A percentile compares a stretch with the other conserved stretches of the same genome.
Evolutionary conservation across 148 eudicot species (phyloP).

Genomic region (Rhododendron simsii): DNA sequence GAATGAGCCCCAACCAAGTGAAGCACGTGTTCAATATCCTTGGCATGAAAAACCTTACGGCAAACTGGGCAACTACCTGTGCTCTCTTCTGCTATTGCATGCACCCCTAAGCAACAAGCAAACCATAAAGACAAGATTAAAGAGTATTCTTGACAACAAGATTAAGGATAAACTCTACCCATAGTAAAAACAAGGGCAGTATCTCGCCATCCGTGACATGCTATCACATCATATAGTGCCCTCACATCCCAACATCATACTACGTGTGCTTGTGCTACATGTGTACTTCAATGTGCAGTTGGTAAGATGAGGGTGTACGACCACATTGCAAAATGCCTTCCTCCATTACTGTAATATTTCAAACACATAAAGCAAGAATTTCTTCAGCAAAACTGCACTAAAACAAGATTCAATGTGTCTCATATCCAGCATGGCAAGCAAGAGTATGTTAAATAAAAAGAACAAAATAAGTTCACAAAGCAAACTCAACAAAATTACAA

Average conservation of each 20-base stretch:
- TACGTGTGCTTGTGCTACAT: not conserved
- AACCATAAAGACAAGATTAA: not conserved
- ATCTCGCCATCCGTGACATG: not conserved
- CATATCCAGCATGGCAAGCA: not conserved
- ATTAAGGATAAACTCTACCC: not conserved
- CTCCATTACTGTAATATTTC: not conserved
- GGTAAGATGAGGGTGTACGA: not conserved
- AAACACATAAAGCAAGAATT: not conserved
- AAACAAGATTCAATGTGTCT: not conserved
- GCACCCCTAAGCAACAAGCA: constrained; percentile 24
- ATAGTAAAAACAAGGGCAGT: not conserved
- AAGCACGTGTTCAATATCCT: constrained; percentile 89
- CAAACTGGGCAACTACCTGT: constrained; percentile 82
- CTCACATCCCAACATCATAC: constrained; percentile 4
- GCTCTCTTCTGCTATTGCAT: constrained; percentile 34
- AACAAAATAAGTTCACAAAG: not conserved
- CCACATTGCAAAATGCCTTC: constrained; percentile 1
- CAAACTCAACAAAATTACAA: not conserved
- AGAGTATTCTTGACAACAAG: not conserved
- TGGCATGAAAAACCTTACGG: constrained; percentile 70
- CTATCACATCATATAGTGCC: not conserved
- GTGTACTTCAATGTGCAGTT: not conserved
- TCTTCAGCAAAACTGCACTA: not conserved
- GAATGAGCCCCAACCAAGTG: constrained; percentile 54
- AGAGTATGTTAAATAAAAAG: not conserved